phyloP scores from a whole-genome alignment of 352 stramenopile species.

The Poterioochromonas sp. region DNA sequence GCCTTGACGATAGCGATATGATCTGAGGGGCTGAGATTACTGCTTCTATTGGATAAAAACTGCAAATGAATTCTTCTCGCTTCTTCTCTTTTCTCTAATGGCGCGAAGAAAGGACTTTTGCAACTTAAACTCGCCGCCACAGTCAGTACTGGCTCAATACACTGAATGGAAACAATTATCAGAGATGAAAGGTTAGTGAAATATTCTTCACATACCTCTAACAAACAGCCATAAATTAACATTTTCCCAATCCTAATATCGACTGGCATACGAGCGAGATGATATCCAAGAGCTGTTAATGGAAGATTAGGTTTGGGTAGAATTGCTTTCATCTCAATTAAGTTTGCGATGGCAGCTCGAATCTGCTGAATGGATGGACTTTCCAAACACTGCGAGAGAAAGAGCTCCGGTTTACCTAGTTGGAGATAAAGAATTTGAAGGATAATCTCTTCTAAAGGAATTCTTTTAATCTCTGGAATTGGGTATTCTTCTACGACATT shows the following conservation, averaged over 20 bases:
- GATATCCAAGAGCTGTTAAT: conserved; percentile 15
- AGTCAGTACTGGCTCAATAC: background rate
- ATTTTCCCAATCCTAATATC: conserved; percentile 26
- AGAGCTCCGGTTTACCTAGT: background rate
- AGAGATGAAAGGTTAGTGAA: background rate
- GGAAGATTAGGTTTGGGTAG: background rate
- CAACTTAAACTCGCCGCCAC: background rate
- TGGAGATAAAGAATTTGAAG: conserved; percentile 8
- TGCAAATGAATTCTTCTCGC: background rate
- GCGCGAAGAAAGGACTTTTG: background rate
- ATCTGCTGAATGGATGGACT: background rate
- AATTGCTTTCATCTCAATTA: conserved; percentile 23
- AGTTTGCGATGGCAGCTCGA: background rate
- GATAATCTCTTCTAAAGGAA: conserved; percentile 18
- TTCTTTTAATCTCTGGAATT: conserved; percentile 23
- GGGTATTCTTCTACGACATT: background rate
- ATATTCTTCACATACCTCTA: background rate
- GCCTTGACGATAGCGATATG: background rate
- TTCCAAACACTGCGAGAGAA: conserved; percentile 15
- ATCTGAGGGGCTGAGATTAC: background rate
- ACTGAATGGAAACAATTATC: background rate
- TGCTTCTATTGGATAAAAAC: background rate
- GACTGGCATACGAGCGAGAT: conserved; percentile 1
- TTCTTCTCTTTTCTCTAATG: background rate
- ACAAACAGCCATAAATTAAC: conserved; percentile 23